Evolutionary conservation across 2,329 filamentous ascomycete genomes (phyloP).

Genomic region (Fusarium piperis): DNA sequence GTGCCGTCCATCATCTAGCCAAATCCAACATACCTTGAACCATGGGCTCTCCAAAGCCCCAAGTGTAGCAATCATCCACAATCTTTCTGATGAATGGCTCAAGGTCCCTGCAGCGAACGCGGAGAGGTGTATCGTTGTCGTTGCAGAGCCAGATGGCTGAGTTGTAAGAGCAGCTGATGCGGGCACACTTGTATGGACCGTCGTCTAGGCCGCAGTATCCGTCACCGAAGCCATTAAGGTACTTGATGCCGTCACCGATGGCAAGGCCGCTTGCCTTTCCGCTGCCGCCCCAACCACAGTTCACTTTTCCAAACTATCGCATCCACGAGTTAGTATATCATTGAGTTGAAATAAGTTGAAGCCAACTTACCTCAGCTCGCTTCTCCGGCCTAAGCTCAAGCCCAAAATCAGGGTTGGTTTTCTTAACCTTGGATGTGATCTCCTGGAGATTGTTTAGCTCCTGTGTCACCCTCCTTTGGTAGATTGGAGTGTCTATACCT

Average conservation of each 20-base stretch:
- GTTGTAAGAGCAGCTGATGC: conserved; percentile 6
- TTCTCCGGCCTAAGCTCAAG: neutral
- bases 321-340: neutral
- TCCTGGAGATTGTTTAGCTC: neutral
- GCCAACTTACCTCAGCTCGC: neutral
- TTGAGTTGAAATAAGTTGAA: neutral
- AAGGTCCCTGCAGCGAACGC: neutral
- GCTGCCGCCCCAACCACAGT: neutral
- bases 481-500: neutral
- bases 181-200: conserved; percentile 1
- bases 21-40: neutral
- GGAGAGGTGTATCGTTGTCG: neutral
- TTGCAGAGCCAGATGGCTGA: conserved; percentile 11
- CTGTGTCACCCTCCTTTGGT: neutral
- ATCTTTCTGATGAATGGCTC: neutral
- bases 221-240: neutral
- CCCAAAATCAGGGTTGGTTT: neutral
- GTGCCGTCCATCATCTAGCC: no score
- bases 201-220: neutral
- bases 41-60: neutral
- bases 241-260: neutral
- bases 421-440: neutral
- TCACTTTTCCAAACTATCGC: neutral
- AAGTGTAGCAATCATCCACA: neutral
- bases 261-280: neutral